These are phyloP conservation scores for Paraphoma chrysanthemicola DNA, from an alignment of 2,329 filamentous ascomycete species.

Conservation along the genomic window DNA sequence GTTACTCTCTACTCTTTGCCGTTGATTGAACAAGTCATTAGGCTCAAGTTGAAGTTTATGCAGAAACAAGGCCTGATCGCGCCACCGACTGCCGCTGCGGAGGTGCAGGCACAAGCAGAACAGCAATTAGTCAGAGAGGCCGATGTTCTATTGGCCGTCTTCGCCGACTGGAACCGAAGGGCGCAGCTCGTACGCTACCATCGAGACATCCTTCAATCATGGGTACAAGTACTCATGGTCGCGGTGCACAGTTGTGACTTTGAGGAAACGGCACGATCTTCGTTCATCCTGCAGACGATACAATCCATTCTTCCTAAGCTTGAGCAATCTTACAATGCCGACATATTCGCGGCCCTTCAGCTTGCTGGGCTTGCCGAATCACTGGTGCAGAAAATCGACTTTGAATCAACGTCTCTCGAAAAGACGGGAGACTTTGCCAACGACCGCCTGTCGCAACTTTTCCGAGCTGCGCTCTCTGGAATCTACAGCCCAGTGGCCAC, in stretches of 20 bases:
- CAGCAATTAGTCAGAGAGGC: conserved; percentile 54
- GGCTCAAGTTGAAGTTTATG: conserved; percentile 71
- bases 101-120: conserved; percentile 41
- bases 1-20: conserved; percentile 71
- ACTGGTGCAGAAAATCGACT: conserved; percentile 74
- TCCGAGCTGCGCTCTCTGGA: conserved; percentile 83
- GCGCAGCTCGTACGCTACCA: conserved; percentile 63
- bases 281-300: conserved; percentile 84
- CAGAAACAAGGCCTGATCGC: conserved; percentile 49
- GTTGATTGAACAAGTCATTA: conserved; percentile 75
- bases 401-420: conserved; percentile 55
- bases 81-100: not conserved
- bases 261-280: conserved; percentile 72
- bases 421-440: conserved; percentile 74
- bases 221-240: conserved; percentile 84
- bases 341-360: conserved; percentile 73
- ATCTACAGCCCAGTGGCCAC: conserved; percentile 76
- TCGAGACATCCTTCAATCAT: conserved; percentile 76
- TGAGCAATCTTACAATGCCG: conserved; percentile 75
- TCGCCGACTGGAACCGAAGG: conserved; percentile 69
- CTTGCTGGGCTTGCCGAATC: conserved; percentile 78
- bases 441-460: conserved; percentile 89
- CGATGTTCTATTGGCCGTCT: conserved; percentile 62
- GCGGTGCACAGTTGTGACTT: conserved; percentile 85
- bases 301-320: conserved; percentile 89